Conservation (phyloP, 2,329 filamentous ascomycete genomes). For the Harringtonia lauricola region DNA sequence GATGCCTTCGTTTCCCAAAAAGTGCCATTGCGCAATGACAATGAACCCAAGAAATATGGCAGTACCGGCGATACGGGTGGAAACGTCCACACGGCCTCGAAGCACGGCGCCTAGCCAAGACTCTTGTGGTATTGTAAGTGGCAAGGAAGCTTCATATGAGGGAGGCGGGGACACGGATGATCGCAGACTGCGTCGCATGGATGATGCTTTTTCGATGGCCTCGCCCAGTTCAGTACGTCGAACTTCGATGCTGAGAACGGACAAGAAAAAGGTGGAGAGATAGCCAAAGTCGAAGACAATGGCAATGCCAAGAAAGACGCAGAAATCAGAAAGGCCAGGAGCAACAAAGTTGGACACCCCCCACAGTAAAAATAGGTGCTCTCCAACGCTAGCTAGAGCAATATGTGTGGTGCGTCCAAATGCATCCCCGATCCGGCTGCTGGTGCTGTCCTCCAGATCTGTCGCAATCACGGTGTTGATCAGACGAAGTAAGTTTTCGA, state of each 20-base stretch:
- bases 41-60: constrained; percentile 63
- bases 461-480: constrained; percentile 70
- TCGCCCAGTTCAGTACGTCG: constrained; percentile 66
- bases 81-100: constrained; percentile 54
- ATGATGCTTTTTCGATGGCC: constrained; percentile 48
- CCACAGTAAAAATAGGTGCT: constrained; percentile 58
- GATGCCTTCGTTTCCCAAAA: constrained; percentile 50
- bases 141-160: not conserved
- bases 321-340: constrained; percentile 57
- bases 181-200: constrained; percentile 22
- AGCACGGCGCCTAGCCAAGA: constrained; percentile 53
- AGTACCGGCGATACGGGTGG: constrained; percentile 65
- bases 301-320: constrained; percentile 64
- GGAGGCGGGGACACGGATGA: not conserved
- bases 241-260: constrained; percentile 70
- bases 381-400: constrained; percentile 53
- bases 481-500: constrained; percentile 69
- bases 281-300: constrained; percentile 70
- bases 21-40: constrained; percentile 66
- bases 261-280: constrained; percentile 68
- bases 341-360: constrained; percentile 56
- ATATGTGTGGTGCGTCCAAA: constrained; percentile 63
- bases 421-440: constrained; percentile 59
- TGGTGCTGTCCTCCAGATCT: constrained; percentile 55
- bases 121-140: constrained; percentile 18